Percentiles rank a stretch among this genome's conserved stretches.
phyloP scores from a whole-genome alignment of 352 stramenopile species.

The Thraustochytrium sp. region DNA sequence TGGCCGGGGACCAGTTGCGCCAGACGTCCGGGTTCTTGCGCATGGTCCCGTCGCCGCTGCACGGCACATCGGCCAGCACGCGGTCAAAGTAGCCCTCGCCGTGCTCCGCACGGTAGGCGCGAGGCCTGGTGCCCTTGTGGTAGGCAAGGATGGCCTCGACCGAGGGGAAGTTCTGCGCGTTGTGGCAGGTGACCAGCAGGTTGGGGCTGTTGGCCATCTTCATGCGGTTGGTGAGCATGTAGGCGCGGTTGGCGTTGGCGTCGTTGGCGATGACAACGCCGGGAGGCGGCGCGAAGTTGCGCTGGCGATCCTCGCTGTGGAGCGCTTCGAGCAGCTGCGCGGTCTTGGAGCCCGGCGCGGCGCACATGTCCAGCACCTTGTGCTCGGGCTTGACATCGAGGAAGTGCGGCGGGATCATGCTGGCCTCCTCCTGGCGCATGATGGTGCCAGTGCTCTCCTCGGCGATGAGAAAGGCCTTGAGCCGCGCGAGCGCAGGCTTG shows the following conservation, averaged over 20 bases:
- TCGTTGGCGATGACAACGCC: conserved; percentile 94
- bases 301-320: conserved; percentile 64
- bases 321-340: conserved; percentile 92
- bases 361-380: conserved; percentile 94
- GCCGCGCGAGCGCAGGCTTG: background rate
- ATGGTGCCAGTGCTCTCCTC: conserved; percentile 81
- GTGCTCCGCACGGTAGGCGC: conserved; percentile 29
- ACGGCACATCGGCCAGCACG: conserved; percentile 97
- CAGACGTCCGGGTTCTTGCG: conserved; percentile 95
- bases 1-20: conserved; percentile 84
- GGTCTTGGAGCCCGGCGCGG: conserved; percentile 97
- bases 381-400: conserved; percentile 86
- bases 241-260: conserved; percentile 89
- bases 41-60: conserved; percentile 94
- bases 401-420: conserved; percentile 97
- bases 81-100: conserved; percentile 82
- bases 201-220: conserved; percentile 67
- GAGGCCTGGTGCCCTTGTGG: background rate
- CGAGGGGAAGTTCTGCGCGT: conserved; percentile 91
- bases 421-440: conserved; percentile 95
- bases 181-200: conserved; percentile 88
- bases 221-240: conserved; percentile 97
- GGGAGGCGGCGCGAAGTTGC: conserved; percentile 3
- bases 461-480: conserved; percentile 37
- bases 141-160: conserved; percentile 56